Evolutionary conservation across 306 rosid genomes (phyloP), one percentile per base, ranked within the genome.

Genomic region (Malus orientalis): DNA sequence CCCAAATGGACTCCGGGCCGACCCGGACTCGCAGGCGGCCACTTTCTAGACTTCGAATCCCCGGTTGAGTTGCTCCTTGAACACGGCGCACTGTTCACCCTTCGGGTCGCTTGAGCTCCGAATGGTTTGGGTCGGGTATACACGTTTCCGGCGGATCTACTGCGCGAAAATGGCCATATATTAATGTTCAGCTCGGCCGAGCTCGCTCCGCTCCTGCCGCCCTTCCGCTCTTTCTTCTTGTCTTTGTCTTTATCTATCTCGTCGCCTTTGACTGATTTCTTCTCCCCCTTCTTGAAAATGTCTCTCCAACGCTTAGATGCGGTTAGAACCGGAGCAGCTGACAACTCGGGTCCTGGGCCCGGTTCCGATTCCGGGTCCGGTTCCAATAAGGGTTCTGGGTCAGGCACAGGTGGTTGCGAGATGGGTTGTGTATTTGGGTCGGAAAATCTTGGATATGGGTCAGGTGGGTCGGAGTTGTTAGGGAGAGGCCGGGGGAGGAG

Each of bases 51-150:
- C 81, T 92, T 95, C 63, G 99, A 89, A 30, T 95, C 98, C 0
- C 99, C 98, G 18, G 97, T 80, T 0, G 99, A 95, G 86, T 95
- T 95, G 79, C 99, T 92, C 69, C 99, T 87, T 16, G 99, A 95
- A 30, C 99, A 95, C 2, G 97, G 99, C 6, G 99, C 99, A 82
- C 99, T 95, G 86, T 95, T 92, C 0, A 87, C 97, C 78, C 87
- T 91, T 44, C 97, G 89, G 74, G 88, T 66, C 0, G 13, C 78
- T 10, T 86, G 84, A 42, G 87, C 86, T 70, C 95, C 96, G 80
- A 89, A 18, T 0, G 83, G 74, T 13, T 88, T 95, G 74, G 97
- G 99, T 40, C 92, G 78, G 85, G 88, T 86, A 1, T 63, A 75
- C 0, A 88, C 84, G 25, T 92, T 95, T 0, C 99, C 99, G 14